Conservation (phyloP, 257 asterid genomes). For the Solanum verrucosum region DNA sequence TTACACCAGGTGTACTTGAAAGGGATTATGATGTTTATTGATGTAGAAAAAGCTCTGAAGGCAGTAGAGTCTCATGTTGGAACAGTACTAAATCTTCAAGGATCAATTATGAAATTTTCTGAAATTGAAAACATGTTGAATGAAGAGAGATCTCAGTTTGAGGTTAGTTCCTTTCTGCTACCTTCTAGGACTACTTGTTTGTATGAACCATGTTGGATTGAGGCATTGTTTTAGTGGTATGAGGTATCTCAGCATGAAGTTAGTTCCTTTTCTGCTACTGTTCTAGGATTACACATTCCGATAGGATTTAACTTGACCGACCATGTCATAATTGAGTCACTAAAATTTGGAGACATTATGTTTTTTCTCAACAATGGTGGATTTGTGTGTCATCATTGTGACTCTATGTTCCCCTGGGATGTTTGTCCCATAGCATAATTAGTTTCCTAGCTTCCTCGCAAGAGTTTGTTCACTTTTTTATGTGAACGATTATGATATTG, state of each 20-base stretch:
- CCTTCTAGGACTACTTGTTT: neutral
- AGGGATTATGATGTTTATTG: slow-evolving; percentile 62
- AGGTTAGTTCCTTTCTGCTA: slow-evolving; percentile 37
- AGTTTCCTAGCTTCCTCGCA: neutral
- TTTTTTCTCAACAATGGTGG: neutral
- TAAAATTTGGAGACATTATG: neutral
- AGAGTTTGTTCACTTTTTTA: neutral
- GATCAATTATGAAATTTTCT: slow-evolving; percentile 48
- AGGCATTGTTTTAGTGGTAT: neutral
- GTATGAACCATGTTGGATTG: neutral
- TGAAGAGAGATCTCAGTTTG: slow-evolving; percentile 70
- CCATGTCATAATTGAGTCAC: neutral
- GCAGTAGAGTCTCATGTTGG: slow-evolving; percentile 44
- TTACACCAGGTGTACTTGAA: slow-evolving; percentile 39
- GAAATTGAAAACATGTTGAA: slow-evolving; percentile 68
- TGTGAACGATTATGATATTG: neutral
- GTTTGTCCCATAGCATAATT: neutral
- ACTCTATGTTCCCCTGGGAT: neutral
- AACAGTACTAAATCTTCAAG: slow-evolving; percentile 51
- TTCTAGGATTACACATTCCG: neutral
- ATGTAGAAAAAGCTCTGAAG: slow-evolving; percentile 61
- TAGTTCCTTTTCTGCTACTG: neutral
- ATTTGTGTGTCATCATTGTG: neutral
- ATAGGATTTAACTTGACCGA: neutral
- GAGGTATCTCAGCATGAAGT: neutral